Conservation (phyloP, 768 basidiomycete genomes). For the Saitozyma podzolica region DNA sequence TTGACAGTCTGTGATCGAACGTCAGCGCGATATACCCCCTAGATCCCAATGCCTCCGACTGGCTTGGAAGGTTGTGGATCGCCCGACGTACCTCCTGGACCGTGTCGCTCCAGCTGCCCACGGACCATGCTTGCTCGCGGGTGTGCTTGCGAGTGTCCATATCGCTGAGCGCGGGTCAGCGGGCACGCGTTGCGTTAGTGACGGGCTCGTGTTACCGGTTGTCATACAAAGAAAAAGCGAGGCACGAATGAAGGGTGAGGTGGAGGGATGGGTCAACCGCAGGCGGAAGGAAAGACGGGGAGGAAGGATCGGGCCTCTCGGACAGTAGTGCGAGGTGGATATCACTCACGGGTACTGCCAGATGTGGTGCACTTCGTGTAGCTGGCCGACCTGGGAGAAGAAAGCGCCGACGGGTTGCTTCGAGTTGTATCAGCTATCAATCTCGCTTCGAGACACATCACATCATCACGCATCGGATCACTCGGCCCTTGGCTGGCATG, state of each 20-base stretch:
- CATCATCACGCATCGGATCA: no score
- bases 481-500: no score
- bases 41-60: no score
- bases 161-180: conserved; percentile 27
- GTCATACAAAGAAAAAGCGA: neutral
- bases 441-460: no score
- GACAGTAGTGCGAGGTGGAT: neutral
- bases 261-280: no score
- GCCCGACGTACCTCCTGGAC: conserved; percentile 71
- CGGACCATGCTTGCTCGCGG: conserved; percentile 87
- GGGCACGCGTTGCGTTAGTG: neutral
- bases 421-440: neutral
- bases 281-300: no score
- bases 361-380: conserved; percentile 79
- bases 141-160: conserved; percentile 78
- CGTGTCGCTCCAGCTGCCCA: conserved; percentile 93
- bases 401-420: conserved; percentile 52
- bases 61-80: no score
- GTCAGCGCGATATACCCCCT: neutral
- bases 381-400: conserved; percentile 53
- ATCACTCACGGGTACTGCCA: conserved; percentile 87
- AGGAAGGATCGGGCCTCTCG: no score
- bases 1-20: conserved; percentile 70
- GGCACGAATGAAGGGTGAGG: neutral
- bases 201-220: neutral